Conservation (phyloP, 176 grass and related monocot genomes). For the Phoenix dactylifera region DNA sequence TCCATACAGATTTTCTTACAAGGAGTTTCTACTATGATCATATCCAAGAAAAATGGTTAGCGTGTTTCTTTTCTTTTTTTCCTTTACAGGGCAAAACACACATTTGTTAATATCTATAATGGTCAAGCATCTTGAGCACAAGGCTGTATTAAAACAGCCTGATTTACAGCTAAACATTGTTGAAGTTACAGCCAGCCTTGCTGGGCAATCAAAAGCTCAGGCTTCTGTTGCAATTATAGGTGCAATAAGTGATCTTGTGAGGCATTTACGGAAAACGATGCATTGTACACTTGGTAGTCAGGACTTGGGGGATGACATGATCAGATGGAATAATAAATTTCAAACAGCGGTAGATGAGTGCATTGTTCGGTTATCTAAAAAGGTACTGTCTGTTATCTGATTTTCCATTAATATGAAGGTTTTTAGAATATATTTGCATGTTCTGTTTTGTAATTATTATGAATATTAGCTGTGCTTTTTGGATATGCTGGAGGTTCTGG, state of each 20-base stretch:
- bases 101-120: conserved; percentile 78
- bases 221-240: conserved; percentile 75
- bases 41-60: background rate
- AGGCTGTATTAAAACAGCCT: conserved; percentile 71
- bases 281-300: conserved; percentile 73
- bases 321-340: conserved; percentile 75
- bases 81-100: conserved; percentile 55
- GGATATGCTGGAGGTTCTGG: no score
- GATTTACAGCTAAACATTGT: conserved; percentile 85
- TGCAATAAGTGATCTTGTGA: conserved; percentile 96
- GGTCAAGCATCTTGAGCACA: conserved; percentile 98
- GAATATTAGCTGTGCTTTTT: no score
- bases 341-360: conserved; percentile 74
- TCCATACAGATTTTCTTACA: no score
- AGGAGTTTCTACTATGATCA: no score
- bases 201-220: conserved; percentile 61
- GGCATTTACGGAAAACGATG: conserved; percentile 85
- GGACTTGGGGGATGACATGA: conserved; percentile 43
- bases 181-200: conserved; percentile 70
- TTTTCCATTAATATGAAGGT: background rate
- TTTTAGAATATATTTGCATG: no score
- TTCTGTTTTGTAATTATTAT: no score
- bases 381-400: conserved; percentile 38
- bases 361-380: conserved; percentile 80
- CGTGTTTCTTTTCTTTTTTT: conserved; percentile 21